Evolutionary conservation across 257 asterid species (phyloP).

Genomic region (Solanum appendiculatum): DNA sequence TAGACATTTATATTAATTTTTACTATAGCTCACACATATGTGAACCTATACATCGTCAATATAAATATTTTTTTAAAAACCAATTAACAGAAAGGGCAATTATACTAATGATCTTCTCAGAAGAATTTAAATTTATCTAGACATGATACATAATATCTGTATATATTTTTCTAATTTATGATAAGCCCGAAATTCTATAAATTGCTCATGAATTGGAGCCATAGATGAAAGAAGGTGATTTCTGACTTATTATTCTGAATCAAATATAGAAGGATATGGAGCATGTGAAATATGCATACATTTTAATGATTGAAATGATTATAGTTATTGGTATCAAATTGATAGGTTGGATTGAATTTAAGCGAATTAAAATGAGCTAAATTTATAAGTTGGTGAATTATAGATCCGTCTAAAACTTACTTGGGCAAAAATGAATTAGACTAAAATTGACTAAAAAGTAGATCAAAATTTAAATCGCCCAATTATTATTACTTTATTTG

Average conservation of each 20-base stretch:
- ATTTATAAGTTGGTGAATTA: neutral
- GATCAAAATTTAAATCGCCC: neutral
- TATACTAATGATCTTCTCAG: too few species aligned
- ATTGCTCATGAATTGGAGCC: neutral
- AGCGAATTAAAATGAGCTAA: neutral
- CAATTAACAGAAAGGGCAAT: too few species aligned
- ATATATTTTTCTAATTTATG: neutral
- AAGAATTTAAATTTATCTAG: neutral
- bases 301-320: neutral
- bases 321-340: neutral
- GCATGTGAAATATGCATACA: neutral
- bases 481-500: neutral
- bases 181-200: neutral
- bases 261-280: neutral
- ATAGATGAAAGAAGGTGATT: neutral
- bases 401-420: neutral
- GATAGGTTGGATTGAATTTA: neutral
- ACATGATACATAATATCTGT: neutral
- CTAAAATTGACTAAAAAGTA: neutral
- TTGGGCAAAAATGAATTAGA: neutral
- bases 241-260: neutral
- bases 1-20: neutral
- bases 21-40: neutral
- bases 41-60: neutral
- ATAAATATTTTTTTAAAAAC: neutral